These are phyloP conservation scores for Russula earlei DNA, from an alignment of 768 basidiomycete species.

Conservation along the genomic window DNA sequence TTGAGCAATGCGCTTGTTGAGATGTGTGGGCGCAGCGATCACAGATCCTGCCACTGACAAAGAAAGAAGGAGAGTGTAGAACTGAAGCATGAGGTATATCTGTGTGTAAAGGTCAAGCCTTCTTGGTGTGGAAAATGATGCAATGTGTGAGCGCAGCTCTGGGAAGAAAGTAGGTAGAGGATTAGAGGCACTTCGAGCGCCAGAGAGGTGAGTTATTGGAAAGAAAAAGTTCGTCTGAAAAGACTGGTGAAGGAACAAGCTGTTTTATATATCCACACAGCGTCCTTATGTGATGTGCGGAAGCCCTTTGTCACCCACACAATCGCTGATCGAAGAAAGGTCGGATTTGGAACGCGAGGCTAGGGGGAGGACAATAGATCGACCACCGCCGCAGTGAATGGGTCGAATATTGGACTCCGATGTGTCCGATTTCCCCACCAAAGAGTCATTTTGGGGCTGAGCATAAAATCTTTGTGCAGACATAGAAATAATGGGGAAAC, in stretches of 20 bases:
- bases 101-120: neutral
- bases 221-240: neutral
- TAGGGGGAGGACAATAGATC: neutral
- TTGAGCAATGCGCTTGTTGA: conserved; percentile 39
- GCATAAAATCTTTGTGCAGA: neutral
- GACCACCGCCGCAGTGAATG: neutral
- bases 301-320: neutral
- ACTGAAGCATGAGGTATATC: conserved; percentile 29
- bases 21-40: conserved; percentile 29
- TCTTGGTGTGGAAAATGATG: neutral
- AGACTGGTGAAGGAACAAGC: neutral
- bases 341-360: neutral
- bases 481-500: neutral
- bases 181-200: conserved; percentile 10
- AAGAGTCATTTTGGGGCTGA: neutral
- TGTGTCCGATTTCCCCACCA: neutral
- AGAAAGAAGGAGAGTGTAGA: conserved; percentile 26
- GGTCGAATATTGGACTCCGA: neutral
- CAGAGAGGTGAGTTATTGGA: neutral
- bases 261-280: conserved; percentile 8
- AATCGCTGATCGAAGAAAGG: neutral
- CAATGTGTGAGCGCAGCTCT: conserved; percentile 11
- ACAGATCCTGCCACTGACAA: conserved; percentile 27
- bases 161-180: neutral
- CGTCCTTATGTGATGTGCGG: neutral